Base-by-base conservation (phyloP, 2,329 filamentous ascomycete genomes). In the Corynespora cassiicola region DNA sequence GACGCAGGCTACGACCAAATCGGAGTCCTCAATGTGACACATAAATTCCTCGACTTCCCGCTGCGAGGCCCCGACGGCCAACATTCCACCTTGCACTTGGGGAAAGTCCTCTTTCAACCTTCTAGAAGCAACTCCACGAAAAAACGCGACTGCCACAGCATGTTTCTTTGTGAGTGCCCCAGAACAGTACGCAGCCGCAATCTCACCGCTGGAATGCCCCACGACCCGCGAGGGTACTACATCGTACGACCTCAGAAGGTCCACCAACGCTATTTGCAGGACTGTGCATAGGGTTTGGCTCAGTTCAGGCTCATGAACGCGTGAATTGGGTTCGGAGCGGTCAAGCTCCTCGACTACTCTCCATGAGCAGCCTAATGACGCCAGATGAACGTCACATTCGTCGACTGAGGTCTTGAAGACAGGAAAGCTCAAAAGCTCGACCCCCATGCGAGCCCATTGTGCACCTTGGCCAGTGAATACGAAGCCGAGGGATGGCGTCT, bases 381-480 rank as follows among this genome's bases (percentile, higher is more conserved):
- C 12, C 16, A n/a, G n/a, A n/a, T 8, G 12, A 24, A 5, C 4
- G 8, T 36, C 12, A 26, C 36, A 35, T 11, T 16, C 12, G 6
- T 23, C 12, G 3, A 24, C 21, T n/a, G n/a, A n/a, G n/a, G n/a
- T n/a, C n/a, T n/a, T n/a, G 28, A 51, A 52, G 6, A 47, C 21
- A 5, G 36, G 23, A 25, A 47, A 49, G 8, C 18, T 18, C 3
- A 53, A 14, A 8, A 58, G 39, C 14, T 52, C 44, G 2, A 33
- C 12, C 6, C 51, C 53, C 55, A 58, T 58, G 1, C 18, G 18
- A 22, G 22, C 9, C 36, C 45, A 62, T 18, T 58, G 52, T 2
- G 56, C 56, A 7, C 58, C 58, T 39, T 62, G 58, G 1, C 58
- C 58, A 7, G 54, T 62, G 31, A 59, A 62, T 2, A 58, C 37